Percentiles rank a stretch among this genome's conserved stretches.
Conservation (phyloP, 345 rosid species). For the Salix caprea region DNA sequence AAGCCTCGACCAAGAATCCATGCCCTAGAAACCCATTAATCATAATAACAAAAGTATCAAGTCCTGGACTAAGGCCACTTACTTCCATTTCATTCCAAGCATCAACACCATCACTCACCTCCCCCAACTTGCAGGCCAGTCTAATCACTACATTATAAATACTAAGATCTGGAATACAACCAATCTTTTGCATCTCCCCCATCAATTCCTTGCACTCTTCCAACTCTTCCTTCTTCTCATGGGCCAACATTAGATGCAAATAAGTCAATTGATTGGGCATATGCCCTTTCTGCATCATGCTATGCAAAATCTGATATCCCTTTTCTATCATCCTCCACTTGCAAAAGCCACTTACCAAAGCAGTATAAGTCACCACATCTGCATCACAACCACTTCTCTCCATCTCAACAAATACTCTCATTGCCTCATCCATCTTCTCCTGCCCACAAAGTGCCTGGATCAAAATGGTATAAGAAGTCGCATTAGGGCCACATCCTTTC, state of each 20-base stretch:
- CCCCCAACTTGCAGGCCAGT: constrained; percentile 72
- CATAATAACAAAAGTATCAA: constrained; percentile 66
- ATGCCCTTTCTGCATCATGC: constrained; percentile 53
- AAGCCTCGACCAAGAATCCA: constrained; percentile 58
- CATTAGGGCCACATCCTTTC: constrained; percentile 60
- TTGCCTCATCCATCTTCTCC: constrained; percentile 78
- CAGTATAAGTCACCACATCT: constrained; percentile 63
- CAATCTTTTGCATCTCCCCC: constrained; percentile 49
- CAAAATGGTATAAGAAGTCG: constrained; percentile 60
- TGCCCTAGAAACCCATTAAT: constrained; percentile 65
- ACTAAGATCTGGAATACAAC: constrained; percentile 54
- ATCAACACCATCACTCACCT: constrained; percentile 49
- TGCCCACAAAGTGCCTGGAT: constrained; percentile 66
- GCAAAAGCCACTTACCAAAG: constrained; percentile 82
- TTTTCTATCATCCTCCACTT: constrained; percentile 58
- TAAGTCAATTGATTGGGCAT: constrained; percentile 56
- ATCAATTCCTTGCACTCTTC: constrained; percentile 65
- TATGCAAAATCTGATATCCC: constrained; percentile 54
- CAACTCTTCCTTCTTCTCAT: constrained; percentile 68
- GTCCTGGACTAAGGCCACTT: constrained; percentile 61
- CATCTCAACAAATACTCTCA: constrained; percentile 68
- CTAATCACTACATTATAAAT: constrained; percentile 65
- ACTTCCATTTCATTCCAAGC: constrained; percentile 78
- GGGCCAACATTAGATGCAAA: constrained; percentile 71
- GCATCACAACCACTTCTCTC: constrained; percentile 64